Evolutionary conservation across 768 basidiomycete genomes (phyloP), one percentile per base, ranked within the genome.

Genomic region (Xanthoconium stramineum): DNA sequence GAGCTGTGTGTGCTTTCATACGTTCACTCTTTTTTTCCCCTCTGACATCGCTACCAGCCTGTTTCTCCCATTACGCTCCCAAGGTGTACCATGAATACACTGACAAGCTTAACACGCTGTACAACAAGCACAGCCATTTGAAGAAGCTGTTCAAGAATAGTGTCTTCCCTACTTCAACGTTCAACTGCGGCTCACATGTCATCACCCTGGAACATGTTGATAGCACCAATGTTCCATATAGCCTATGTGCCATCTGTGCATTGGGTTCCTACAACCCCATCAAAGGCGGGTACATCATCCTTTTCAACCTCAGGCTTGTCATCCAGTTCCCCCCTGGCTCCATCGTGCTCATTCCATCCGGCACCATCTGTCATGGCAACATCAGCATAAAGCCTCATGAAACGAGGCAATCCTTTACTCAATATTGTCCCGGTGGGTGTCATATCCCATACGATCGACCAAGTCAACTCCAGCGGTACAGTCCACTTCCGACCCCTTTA

Each of bases 201-300:
- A 43, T 64, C 2, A 66, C 65, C 0, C 32, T 38, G 0, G 45
- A 56, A 0, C 75, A 74, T 19, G 58, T 58, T 0, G 74, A 78
- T 42, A 46, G 24, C 28, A 50, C 45, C 6, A 78, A 78, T 43
- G 51, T 70, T 0, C 60, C 73, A 0, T 65, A 57, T 35, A 72
- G 74, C 0, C 65, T 67, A 61, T 78, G 74, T 45, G 63, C 63
- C 0, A 71, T 77, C 13, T 64, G 59, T 3, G 63, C 72, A 0
- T 47, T 69, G 0, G 74, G 75, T 1, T 40, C 15, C 0, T 52
- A 32, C n/a, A 28, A 59, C 7, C 47, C 55, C 1, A 14, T 2
- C 14, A 1, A 3, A 0, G 52, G 52, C 0, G 45, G n/a, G 29
- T 47, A 19, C 45, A 32, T 40, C 13, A 14, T 58, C 5, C 10